Base-by-base conservation (phyloP, 2,329 filamentous ascomycete species). In the Dryadomyces sulphureus region DNA sequence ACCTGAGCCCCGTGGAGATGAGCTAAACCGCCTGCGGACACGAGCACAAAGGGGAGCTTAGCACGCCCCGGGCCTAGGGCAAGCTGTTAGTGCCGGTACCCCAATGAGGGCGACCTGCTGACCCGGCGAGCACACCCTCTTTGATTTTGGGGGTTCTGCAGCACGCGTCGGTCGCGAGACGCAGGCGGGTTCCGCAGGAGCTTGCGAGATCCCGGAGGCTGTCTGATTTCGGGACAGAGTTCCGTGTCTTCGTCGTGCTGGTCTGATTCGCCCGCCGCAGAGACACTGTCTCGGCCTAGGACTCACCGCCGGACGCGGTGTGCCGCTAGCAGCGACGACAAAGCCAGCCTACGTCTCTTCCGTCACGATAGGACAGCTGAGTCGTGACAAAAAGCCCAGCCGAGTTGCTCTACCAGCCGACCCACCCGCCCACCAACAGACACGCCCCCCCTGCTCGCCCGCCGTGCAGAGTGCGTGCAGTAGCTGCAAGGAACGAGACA, bases 341-440 rank as follows among this genome's bases (percentile, higher is more conserved):
- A 32, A 32, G 27, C n/a, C n/a, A n/a, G n/a, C n/a, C n/a, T 32
- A 32, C 27, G 7, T 32, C 27, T 32, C 27, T 12, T 32, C n/a
- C 17, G 25, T 14, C 19, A 35, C 27, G 19, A 34, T 22, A 9
- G 12, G 4, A 30, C 9, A 22, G 12, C 22, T 30, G 19, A 17
- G 19, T 16, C 20, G 4, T n/a, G 7, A 22, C 12, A 38, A 22
- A 22, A 38, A 27, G 11, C n/a, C n/a, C 21, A 45, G 43, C 43
- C 38, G 43, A 45, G 38, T n/a, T n/a, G n/a, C 19, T 35, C 43
- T 22, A 45, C 38, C 43, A 30, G 35, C 35, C 43, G 35, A 17
- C 43, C n/a, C n/a, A 12, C 4, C n/a, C 32, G 14, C 24, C 22
- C 43, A 36, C 20, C 19, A 16, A 5, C 24, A 19, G 22, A 20